Percentiles rank a stretch among this genome's conserved stretches.
Conservation (phyloP, 176 grass and related monocot species). For the Cocos nucifera region DNA sequence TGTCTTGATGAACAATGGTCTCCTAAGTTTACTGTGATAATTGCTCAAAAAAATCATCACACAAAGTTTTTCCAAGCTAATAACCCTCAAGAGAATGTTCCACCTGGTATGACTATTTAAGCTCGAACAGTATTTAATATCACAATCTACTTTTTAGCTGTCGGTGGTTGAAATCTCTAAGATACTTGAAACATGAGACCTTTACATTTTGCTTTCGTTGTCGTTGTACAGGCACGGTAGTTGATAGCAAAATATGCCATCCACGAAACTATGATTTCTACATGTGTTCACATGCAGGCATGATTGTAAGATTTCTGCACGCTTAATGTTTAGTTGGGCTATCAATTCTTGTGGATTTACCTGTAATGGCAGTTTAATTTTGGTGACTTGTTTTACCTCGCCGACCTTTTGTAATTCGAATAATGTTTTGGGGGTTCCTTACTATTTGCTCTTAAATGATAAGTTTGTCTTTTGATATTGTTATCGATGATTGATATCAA, state of each 20-base stretch:
- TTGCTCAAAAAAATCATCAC: slow-evolving; percentile 93
- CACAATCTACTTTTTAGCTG: no score
- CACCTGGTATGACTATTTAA: slow-evolving; percentile 38
- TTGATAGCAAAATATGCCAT: slow-evolving; percentile 78
- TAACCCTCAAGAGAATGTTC: slow-evolving; percentile 52
- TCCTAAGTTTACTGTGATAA: slow-evolving; percentile 71
- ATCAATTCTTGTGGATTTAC: background rate
- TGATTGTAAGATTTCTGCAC: slow-evolving; percentile 56
- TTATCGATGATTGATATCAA: no score
- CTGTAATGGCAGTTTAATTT: background rate
- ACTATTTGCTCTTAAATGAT: no score
- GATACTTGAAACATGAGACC: no score
- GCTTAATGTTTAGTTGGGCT: background rate
- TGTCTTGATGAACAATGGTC: slow-evolving; percentile 62
- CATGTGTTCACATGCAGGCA: slow-evolving; percentile 81
- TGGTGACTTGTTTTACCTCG: background rate
- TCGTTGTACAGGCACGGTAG: slow-evolving; percentile 54
- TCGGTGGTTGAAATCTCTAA: no score
- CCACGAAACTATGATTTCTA: slow-evolving; percentile 91
- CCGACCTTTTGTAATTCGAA: background rate
- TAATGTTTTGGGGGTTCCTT: no score
- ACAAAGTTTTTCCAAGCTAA: slow-evolving; percentile 68
- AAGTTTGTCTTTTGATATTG: no score
- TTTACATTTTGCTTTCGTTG: background rate
- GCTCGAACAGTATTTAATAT: no score